Evolutionary conservation across 2,329 filamentous ascomycete genomes (phyloP).

Genomic region (Pseudogymnoascus sp.): DNA sequence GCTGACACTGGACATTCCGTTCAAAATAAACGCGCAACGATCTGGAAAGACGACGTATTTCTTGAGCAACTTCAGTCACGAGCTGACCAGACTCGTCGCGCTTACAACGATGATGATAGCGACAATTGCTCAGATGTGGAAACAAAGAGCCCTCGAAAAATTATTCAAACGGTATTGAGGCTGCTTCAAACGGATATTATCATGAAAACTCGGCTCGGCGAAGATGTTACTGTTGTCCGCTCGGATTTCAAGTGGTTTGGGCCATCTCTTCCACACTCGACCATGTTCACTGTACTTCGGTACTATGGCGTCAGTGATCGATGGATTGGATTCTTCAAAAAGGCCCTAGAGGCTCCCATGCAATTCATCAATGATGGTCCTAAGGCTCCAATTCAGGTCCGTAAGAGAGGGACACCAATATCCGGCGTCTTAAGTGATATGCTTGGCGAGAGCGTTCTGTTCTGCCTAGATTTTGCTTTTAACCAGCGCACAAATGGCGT

Average conservation of each 20-base stretch:
- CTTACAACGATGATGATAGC: constrained; percentile 33
- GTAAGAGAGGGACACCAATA: constrained; percentile 51
- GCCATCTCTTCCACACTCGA: constrained; percentile 49
- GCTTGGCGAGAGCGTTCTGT: constrained; percentile 52
- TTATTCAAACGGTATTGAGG: constrained; percentile 49
- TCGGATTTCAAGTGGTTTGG: constrained; percentile 53
- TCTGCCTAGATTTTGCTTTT: constrained; percentile 57
- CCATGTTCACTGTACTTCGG: constrained; percentile 46
- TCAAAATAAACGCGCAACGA: constrained; percentile 29
- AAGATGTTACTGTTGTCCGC: constrained; percentile 44
- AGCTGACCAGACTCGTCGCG: constrained; percentile 29
- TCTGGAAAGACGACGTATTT: constrained; percentile 43
- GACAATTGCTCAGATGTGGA: constrained; percentile 24
- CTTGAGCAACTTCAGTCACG: constrained; percentile 44
- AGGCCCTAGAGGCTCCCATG: constrained; percentile 51
- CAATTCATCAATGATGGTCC: constrained; percentile 47
- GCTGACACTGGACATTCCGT: constrained; percentile 20
- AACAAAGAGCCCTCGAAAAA: constrained; percentile 35
- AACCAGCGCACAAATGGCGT: constrained; percentile 47
- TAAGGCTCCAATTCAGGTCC: constrained; percentile 33
- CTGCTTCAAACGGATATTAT: constrained; percentile 46
- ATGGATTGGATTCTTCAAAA: constrained; percentile 52
- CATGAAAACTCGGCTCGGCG: constrained; percentile 38
- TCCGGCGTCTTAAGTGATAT: constrained; percentile 50
- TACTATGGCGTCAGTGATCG: constrained; percentile 49